A percentile compares a stretch with the other conserved stretches of the same genome.
Evolutionary conservation across 2,329 filamentous ascomycete genomes (phyloP).

Genomic region (Penicillium sp.): DNA sequence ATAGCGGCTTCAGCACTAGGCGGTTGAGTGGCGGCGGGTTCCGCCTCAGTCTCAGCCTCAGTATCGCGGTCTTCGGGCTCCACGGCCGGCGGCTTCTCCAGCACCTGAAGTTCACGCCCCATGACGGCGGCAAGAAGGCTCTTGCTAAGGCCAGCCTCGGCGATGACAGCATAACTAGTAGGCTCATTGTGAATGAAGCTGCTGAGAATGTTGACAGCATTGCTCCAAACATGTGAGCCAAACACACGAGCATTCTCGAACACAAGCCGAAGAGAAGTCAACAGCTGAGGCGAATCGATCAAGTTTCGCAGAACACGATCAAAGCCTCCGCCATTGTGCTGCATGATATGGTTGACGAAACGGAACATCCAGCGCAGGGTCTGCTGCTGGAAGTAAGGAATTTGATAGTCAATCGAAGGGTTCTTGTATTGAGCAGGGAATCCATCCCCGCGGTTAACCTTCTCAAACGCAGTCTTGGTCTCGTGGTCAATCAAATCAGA

Average conservation of each 20-base stretch:
- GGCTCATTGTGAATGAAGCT: slow-evolving; percentile 99
- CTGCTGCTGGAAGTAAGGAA: slow-evolving; percentile 90
- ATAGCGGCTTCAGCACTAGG: slow-evolving; percentile 36
- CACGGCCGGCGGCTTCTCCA: slow-evolving; percentile 33
- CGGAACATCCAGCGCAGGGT: slow-evolving; percentile 92
- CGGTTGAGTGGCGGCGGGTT: slow-evolving; percentile 39
- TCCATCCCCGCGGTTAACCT: slow-evolving; percentile 67
- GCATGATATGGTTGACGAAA: slow-evolving; percentile 94
- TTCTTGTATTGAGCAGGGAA: slow-evolving; percentile 73
- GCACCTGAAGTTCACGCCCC: slow-evolving; percentile 39
- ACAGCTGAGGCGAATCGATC: slow-evolving; percentile 85
- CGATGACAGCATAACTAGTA: slow-evolving; percentile 93
- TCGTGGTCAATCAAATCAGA: slow-evolving; percentile 82
- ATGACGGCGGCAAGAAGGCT: slow-evolving; percentile 82
- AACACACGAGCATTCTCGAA: slow-evolving; percentile 77
- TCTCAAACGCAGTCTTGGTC: slow-evolving; percentile 67
- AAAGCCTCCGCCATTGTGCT: slow-evolving; percentile 76
- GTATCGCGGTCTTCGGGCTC: slow-evolving; percentile 22
- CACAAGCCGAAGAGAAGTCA: slow-evolving; percentile 75
- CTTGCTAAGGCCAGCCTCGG: slow-evolving; percentile 86
- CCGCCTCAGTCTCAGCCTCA: slow-evolving; percentile 35
- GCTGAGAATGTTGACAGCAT: slow-evolving; percentile 84
- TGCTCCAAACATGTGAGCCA: slow-evolving; percentile 94
- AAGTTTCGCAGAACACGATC: slow-evolving; percentile 88
- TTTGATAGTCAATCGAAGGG: slow-evolving; percentile 84